phyloP scores from a whole-genome alignment of 2,329 filamentous ascomycete genomes.

The Mycocentrospora acerina region DNA sequence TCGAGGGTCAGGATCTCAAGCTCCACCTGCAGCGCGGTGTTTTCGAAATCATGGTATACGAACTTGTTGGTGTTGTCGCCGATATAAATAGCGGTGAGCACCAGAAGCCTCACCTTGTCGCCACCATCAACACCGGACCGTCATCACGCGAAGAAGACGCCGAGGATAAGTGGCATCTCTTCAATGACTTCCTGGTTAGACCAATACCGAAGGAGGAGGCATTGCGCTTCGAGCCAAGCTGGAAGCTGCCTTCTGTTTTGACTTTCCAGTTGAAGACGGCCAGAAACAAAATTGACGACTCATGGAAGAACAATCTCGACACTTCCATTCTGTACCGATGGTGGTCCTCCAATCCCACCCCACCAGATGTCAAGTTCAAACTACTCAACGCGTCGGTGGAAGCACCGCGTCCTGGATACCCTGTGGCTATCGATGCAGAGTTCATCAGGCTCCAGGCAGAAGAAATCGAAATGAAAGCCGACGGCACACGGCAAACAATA shows the following conservation, averaged over 20 bases:
- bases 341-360: slow-evolving; percentile 49
- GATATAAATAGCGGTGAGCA: slow-evolving; percentile 85
- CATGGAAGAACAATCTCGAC: slow-evolving; percentile 84
- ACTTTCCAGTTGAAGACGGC: slow-evolving; percentile 80
- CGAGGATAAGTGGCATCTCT: slow-evolving; percentile 84
- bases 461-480: slow-evolving; percentile 94
- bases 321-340: slow-evolving; percentile 81
- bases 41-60: slow-evolving; percentile 84
- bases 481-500: slow-evolving; percentile 88
- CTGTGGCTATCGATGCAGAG: slow-evolving; percentile 91
- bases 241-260: slow-evolving; percentile 90
- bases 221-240: slow-evolving; percentile 81
- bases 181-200: slow-evolving; percentile 94
- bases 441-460: slow-evolving; percentile 92
- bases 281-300: slow-evolving; percentile 79
- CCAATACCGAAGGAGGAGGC: slow-evolving; percentile 80
- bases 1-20: slow-evolving; percentile 86
- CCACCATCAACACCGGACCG: slow-evolving; percentile 80
- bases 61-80: slow-evolving; percentile 83
- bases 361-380: slow-evolving; percentile 59
- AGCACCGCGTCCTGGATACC: slow-evolving; percentile 67
- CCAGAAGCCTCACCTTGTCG: slow-evolving; percentile 87
- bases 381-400: slow-evolving; percentile 62
- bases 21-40: slow-evolving; percentile 76
- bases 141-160: slow-evolving; percentile 61